Evolutionary conservation across 331 rosid genomes (phyloP), one percentile per base, ranked within the genome.

Genomic region (Phaseolus coccineus): DNA sequence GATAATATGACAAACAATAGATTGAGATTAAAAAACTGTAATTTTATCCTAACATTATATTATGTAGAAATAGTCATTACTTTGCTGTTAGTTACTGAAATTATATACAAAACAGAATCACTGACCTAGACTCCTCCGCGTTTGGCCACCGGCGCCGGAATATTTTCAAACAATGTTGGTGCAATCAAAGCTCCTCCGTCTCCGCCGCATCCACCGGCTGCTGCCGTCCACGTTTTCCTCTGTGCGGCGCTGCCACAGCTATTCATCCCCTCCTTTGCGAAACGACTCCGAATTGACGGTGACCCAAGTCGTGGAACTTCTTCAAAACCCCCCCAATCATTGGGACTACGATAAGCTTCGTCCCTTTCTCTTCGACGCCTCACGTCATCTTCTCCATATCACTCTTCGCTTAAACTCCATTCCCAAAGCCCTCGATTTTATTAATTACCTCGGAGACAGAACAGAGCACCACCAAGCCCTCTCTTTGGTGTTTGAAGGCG

Each of bases 341-440:
- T 59, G 79, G 79, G 46, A 74, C 58, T 8, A 58, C 24, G 79
- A 74, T 27, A 28, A 81, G 24, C 96, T 89, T 64, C 88, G 22
- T 15, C 33, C 40, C 69, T 82, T 89, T 66, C 87, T 93, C 73
- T 88, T 87, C 82, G 75, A 87, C 10, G 25, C 42, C 24, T 70
- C 86, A 24, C 63, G 39, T 65, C 69, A 76, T 1, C 61, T 93
- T 44, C 83, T 52, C 83, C 81, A 13, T 50, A 89, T 93, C 83
- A 87, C 88, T 51, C 86, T 84, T 8, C 86, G 89, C 52, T 76
- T 92, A 44, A 52, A 51, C 13, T 83, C 91, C n/a, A 62, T 85
- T 47, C 67, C 89, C 39, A 82, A 80, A 61, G 93, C 90, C 63
- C 85, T 91, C 73, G 80, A 83, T 40, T 85, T 89, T 78, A 85